A percentile compares a stretch with the other conserved stretches of the same genome.
These are phyloP conservation scores for Solanum sitiens DNA, from an alignment of 257 asterid genomes.

Conservation along the genomic window DNA sequence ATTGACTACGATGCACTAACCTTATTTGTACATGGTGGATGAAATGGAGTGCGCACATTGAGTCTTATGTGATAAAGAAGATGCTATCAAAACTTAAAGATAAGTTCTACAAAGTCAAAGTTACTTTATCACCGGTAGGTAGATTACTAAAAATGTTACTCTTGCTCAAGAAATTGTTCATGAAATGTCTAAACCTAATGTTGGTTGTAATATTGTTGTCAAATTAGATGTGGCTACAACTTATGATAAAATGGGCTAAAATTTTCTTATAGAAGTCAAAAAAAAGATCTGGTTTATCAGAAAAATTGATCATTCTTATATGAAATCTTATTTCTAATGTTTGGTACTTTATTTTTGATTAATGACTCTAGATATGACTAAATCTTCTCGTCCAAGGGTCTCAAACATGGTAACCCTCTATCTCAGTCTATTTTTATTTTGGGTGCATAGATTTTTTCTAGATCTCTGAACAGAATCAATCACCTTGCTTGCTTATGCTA, in stretches of 20 bases:
- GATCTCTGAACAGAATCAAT: neutral
- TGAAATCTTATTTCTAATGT: neutral
- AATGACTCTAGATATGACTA: neutral
- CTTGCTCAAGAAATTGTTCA: neutral
- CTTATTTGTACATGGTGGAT: neutral
- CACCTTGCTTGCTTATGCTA: neutral
- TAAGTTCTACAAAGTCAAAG: neutral
- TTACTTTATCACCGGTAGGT: neutral
- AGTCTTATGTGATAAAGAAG: neutral
- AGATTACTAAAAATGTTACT: neutral
- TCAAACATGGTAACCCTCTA: neutral
- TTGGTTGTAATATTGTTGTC: too few relatives aligned
- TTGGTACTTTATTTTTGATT: neutral
- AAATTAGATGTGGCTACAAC: neutral
- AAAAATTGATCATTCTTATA: too few relatives aligned
- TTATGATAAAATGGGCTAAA: too few relatives aligned
- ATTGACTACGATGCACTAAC: neutral
- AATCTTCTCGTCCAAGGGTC: neutral
- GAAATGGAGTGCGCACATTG: neutral
- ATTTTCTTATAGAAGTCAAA: neutral
- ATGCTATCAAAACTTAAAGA: neutral
- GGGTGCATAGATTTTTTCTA: neutral
- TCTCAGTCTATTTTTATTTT: neutral
- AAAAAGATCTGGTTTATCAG: neutral
- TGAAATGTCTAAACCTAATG: neutral